Conservation (phyloP, 106 monocot genomes). For the Platanthera zijinensis region DNA sequence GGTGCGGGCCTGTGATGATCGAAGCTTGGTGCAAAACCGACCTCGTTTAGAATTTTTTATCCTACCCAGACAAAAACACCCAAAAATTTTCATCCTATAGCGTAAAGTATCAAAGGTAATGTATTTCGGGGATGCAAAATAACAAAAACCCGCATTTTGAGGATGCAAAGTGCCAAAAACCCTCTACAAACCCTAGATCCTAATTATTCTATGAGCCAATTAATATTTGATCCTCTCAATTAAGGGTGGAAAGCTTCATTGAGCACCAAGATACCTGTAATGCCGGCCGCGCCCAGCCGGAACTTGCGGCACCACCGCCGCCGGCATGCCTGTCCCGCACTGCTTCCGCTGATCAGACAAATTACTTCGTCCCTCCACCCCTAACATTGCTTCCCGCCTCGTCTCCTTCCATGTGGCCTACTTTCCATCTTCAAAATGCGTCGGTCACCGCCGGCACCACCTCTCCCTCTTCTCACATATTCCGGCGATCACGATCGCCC, state of each 20-base stretch:
- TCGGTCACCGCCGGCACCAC: neutral
- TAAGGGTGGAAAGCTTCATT: constrained; percentile 82
- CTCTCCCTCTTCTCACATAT: neutral
- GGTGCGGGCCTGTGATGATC: too few relatives aligned
- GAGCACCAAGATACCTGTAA: constrained; percentile 72
- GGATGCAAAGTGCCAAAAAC: too few relatives aligned
- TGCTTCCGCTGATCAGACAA: constrained; percentile 36
- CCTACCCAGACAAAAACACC: too few relatives aligned
- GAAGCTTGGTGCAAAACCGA: too few relatives aligned
- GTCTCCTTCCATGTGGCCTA: neutral
- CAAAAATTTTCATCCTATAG: too few relatives aligned
- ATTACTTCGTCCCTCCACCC: constrained; percentile 12
- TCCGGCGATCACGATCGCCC: neutral
- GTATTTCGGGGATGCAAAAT: too few relatives aligned
- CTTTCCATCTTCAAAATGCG: neutral
- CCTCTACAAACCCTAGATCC: neutral
- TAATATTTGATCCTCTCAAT: neutral
- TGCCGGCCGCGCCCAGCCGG: constrained; percentile 10
- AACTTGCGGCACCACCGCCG: neutral
- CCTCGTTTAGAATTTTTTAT: too few relatives aligned
- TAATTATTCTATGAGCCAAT: neutral
- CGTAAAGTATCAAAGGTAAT: too few relatives aligned
- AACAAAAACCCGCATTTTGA: too few relatives aligned
- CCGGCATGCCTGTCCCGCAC: constrained; percentile 21
- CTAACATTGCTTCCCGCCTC: neutral